Percentiles rank a stretch among this genome's conserved stretches.
phyloP scores from a whole-genome alignment of 805 yeast species.

The Ogataea sp. region DNA sequence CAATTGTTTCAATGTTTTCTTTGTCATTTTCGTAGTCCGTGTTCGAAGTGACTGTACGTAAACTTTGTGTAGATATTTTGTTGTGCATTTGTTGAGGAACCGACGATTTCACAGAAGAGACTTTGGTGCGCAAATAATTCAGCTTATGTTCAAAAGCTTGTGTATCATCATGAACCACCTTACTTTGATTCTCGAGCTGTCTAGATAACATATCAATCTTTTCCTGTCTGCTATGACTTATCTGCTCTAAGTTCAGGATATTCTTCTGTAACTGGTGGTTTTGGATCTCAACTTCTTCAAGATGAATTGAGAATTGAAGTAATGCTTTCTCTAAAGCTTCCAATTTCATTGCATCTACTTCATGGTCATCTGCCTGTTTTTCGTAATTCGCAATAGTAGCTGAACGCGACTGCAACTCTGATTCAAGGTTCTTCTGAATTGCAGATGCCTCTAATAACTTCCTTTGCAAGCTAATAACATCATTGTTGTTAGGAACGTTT shows the following conservation, averaged over 20 bases:
- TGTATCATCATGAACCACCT: constrained; percentile 39
- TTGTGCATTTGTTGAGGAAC: neutral
- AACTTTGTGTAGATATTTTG: neutral
- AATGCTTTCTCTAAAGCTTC: constrained; percentile 50
- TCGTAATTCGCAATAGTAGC: constrained; percentile 12
- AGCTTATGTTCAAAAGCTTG: constrained; percentile 39
- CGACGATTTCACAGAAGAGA: constrained; percentile 14
- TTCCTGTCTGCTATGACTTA: constrained; percentile 48
- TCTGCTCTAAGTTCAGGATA: constrained; percentile 42
- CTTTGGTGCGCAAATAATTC: constrained; percentile 16
- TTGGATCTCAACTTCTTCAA: constrained; percentile 55
- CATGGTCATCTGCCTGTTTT: constrained; percentile 3
- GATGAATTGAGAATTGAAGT: constrained; percentile 46
- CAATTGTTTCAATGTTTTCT: neutral
- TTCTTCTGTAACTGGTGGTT: constrained; percentile 51
- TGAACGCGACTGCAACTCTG: constrained; percentile 16
- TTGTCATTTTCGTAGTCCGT: neutral
- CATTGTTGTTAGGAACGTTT: neutral
- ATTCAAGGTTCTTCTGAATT: constrained; percentile 7
- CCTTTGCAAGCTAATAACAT: neutral
- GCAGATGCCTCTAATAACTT: constrained; percentile 8
- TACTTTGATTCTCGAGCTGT: constrained; percentile 42
- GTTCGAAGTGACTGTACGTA: neutral
- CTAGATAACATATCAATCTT: constrained; percentile 48
- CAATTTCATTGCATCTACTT: constrained; percentile 28